phyloP scores from a whole-genome alignment of 2,329 filamentous ascomycete species.

The Paracamarosporium sp. region DNA sequence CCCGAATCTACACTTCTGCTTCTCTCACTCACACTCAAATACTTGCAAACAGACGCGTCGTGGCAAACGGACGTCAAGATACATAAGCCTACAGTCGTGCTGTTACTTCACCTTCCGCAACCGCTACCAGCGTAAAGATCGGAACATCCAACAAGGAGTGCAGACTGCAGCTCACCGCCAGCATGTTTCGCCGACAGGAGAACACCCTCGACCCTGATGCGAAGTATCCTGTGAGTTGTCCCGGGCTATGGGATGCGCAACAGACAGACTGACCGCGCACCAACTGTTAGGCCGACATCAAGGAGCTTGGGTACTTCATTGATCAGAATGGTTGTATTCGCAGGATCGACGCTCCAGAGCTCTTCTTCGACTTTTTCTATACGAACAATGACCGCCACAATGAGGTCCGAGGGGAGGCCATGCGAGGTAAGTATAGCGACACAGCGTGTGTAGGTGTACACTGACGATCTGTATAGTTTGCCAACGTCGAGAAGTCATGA shows the following conservation, averaged over 20 bases:
- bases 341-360: slow-evolving; percentile 69
- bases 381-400: slow-evolving; percentile 80
- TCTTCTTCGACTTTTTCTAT: slow-evolving; percentile 77
- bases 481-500: slow-evolving; percentile 64
- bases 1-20: background rate
- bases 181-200: slow-evolving; percentile 79
- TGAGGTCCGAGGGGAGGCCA: slow-evolving; percentile 69
- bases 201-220: slow-evolving; percentile 72
- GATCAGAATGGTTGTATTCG: slow-evolving; percentile 70
- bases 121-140: background rate
- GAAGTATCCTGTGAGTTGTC: slow-evolving; percentile 60
- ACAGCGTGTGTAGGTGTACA: background rate
- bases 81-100: background rate
- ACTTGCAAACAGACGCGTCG: slow-evolving; percentile 9
- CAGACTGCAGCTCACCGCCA: background rate
- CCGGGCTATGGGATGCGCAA: background rate
- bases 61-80: background rate
- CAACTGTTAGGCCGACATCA: slow-evolving; percentile 59
- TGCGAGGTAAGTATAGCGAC: slow-evolving; percentile 66
- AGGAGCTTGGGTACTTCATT: slow-evolving; percentile 82
- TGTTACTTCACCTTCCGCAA: background rate
- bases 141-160: background rate
- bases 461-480: slow-evolving; percentile 59
- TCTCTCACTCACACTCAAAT: slow-evolving; percentile 1
- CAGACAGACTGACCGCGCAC: background rate